Evolutionary conservation across 2,329 filamentous ascomycete species (phyloP).

Genomic region (Coniochaeta prunicola): DNA sequence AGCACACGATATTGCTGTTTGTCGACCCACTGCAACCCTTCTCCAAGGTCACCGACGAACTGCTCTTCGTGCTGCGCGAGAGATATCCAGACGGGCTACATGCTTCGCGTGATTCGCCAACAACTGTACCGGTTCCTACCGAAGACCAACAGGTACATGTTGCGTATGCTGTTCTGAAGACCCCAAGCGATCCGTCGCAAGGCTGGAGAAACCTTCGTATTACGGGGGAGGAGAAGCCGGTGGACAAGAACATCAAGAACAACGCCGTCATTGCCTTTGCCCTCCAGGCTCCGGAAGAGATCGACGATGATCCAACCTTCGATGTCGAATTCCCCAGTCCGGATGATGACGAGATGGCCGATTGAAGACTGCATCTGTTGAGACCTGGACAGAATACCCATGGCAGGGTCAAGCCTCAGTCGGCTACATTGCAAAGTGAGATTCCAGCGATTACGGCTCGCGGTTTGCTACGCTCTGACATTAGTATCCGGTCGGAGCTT

Average conservation of each 20-base stretch:
- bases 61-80: constrained; percentile 51
- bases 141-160: constrained; percentile 33
- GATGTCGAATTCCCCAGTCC: constrained; percentile 25
- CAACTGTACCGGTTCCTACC: constrained; percentile 30
- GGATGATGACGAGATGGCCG: constrained; percentile 26
- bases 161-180: constrained; percentile 38
- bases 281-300: constrained; percentile 28
- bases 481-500: not conserved
- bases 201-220: constrained; percentile 43
- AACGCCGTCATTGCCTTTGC: constrained; percentile 43
- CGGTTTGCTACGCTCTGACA: not conserved
- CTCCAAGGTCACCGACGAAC: constrained; percentile 45
- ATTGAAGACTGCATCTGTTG: not conserved
- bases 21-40: constrained; percentile 52
- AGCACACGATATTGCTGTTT: constrained; percentile 63
- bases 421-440: not conserved
- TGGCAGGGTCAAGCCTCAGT: not conserved
- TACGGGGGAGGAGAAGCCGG: constrained; percentile 29
- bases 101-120: constrained; percentile 21
- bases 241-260: constrained; percentile 35
- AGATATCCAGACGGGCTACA: constrained; percentile 46
- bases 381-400: not conserved
- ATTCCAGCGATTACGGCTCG: not conserved
- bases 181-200: constrained; percentile 33
- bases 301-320: constrained; percentile 31